Percentiles rank a stretch among this genome's conserved stretches.
phyloP scores from a whole-genome alignment of 495 filamentous ascomycete genomes.

The Daldinia childiae region DNA sequence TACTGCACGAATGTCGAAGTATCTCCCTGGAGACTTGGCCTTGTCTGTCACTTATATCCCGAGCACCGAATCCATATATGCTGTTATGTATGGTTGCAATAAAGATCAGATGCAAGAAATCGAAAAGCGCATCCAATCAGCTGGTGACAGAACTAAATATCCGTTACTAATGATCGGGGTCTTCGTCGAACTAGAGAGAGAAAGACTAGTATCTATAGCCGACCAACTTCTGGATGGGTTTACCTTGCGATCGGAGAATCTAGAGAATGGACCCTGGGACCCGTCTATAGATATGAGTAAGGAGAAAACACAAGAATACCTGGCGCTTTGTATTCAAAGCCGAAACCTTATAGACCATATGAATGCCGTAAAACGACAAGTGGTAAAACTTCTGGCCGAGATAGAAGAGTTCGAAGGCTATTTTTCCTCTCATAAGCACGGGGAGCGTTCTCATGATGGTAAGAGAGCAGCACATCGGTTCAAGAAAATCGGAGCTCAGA shows the following conservation, averaged over 20 bases:
- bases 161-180: background rate
- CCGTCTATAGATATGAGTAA: conserved; percentile 27
- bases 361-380: conserved; percentile 28
- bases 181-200: background rate
- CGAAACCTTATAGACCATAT: conserved; percentile 28
- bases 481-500: conserved; percentile 17
- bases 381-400: conserved; percentile 18
- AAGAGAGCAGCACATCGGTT: conserved; percentile 5
- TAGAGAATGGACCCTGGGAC: conserved; percentile 14
- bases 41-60: conserved; percentile 32
- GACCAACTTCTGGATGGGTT: background rate
- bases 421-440: background rate
- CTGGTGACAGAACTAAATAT: background rate
- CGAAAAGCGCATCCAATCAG: background rate
- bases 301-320: conserved; percentile 29
- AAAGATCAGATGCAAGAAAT: conserved; percentile 7
- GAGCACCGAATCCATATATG: conserved; percentile 22
- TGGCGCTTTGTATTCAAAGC: conserved; percentile 26
- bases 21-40: conserved; percentile 26
- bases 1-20: background rate
- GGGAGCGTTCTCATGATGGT: background rate
- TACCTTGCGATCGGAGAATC: conserved; percentile 2
- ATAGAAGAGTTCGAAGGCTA: conserved; percentile 26
- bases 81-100: conserved; percentile 34
- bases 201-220: background rate